A percentile compares a stretch with the other conserved stretches of the same genome.
Conservation (phyloP, 495 filamentous ascomycete genomes). For the Aspergillus olivimuriae region DNA sequence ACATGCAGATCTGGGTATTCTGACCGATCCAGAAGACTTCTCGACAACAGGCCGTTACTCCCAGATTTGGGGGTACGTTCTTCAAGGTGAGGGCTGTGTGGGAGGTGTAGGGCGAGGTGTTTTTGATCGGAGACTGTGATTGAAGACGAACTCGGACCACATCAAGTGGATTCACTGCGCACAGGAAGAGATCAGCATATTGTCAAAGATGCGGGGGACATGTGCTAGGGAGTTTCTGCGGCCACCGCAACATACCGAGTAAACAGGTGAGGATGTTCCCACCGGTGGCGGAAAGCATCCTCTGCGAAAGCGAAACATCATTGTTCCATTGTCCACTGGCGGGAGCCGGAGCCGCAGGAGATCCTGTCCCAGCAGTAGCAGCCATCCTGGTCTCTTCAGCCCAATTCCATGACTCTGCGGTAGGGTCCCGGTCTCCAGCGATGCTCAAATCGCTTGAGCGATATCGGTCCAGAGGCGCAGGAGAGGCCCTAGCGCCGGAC, state of each 20-base stretch:
- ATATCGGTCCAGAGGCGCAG: slow-evolving; percentile 21
- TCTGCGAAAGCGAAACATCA: slow-evolving; percentile 72
- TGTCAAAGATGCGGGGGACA: not conserved
- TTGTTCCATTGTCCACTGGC: slow-evolving; percentile 11
- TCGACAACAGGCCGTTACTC: slow-evolving; percentile 90
- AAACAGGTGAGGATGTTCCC: slow-evolving; percentile 87
- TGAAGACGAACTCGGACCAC: slow-evolving; percentile 94
- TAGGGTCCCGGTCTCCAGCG: slow-evolving; percentile 4
- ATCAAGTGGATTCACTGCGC: slow-evolving; percentile 85
- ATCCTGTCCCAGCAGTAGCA: slow-evolving; percentile 24
- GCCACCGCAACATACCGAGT: slow-evolving; percentile 57
- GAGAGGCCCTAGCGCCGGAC: slow-evolving; percentile 18
- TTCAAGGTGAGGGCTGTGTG: slow-evolving; percentile 53
- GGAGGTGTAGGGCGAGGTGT: slow-evolving; percentile 34
- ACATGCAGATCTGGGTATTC: slow-evolving; percentile 73
- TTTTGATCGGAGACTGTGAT: slow-evolving; percentile 58
- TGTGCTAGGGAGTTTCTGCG: not conserved
- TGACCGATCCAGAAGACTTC: slow-evolving; percentile 97
- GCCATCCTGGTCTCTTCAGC: slow-evolving; percentile 32
- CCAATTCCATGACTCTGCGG: slow-evolving; percentile 31
- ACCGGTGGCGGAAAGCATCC: slow-evolving; percentile 88
- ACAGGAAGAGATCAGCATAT: not conserved
- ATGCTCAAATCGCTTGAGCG: slow-evolving; percentile 13
- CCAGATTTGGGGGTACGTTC: slow-evolving; percentile 66
- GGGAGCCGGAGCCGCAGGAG: slow-evolving; percentile 14